These are phyloP conservation scores for Margaritispora aquatica DNA, from an alignment of 495 filamentous ascomycete genomes.

Conservation along the genomic window DNA sequence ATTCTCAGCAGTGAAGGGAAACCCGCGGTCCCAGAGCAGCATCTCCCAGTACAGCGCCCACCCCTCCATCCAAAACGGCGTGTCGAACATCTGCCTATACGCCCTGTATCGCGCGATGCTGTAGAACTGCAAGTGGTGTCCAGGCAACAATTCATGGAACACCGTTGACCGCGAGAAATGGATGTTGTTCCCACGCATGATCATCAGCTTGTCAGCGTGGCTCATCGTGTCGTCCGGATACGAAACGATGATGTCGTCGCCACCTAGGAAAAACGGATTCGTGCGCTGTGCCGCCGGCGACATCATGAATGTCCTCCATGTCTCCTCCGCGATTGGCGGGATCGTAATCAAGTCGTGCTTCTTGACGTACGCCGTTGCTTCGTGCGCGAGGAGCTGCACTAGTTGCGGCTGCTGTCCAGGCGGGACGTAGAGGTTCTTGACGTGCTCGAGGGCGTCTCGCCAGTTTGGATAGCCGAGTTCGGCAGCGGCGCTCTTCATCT, in stretches of 20 bases:
- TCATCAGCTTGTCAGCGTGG: slow-evolving; percentile 45
- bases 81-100: slow-evolving; percentile 41
- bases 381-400: slow-evolving; percentile 33
- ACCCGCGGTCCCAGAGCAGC: slow-evolving; percentile 35
- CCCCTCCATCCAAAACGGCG: slow-evolving; percentile 48
- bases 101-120: slow-evolving; percentile 34
- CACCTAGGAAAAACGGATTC: slow-evolving; percentile 49
- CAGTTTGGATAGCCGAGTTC: slow-evolving; percentile 33
- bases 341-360: slow-evolving; percentile 44
- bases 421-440: slow-evolving; percentile 43
- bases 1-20: slow-evolving; percentile 37
- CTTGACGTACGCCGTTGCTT: slow-evolving; percentile 36
- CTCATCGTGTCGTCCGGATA: slow-evolving; percentile 43
- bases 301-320: slow-evolving; percentile 48
- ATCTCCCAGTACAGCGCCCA: slow-evolving; percentile 52
- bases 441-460: slow-evolving; percentile 42
- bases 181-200: slow-evolving; percentile 45
- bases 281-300: slow-evolving; percentile 38
- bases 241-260: slow-evolving; percentile 38
- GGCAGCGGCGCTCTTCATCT: slow-evolving; percentile 33
- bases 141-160: slow-evolving; percentile 50
- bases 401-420: slow-evolving; percentile 41
- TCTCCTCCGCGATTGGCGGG: slow-evolving; percentile 39
- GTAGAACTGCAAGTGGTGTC: slow-evolving; percentile 44
- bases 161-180: slow-evolving; percentile 46